Evolutionary conservation across 2,329 filamentous ascomycete species (phyloP), one percentile per base, ranked within the genome.

Genomic region (Exophiala sp.): DNA sequence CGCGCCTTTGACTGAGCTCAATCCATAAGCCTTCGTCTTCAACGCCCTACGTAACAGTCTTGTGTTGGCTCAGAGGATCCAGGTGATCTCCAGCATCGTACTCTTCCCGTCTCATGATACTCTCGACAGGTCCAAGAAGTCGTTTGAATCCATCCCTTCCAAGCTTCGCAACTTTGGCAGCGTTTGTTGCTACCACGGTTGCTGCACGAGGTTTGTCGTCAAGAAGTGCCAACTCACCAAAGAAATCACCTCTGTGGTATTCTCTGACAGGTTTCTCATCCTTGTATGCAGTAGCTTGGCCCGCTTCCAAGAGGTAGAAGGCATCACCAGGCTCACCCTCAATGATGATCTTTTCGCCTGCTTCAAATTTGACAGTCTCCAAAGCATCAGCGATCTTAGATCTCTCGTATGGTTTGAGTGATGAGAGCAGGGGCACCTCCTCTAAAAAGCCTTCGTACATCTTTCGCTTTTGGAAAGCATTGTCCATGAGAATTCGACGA

Each of bases 371-470:
- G 69, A 87, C 84, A 8, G 91, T 94, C 70, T 97, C 91, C 52
- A 99, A 79, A 1, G 94, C 92, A 72, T 97, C 94, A 57, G 94
- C 92, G 69, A 99, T 96, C 78, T 99, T 99, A 67, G 89, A 90
- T 54, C 94, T 86, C 75, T 99, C 94, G 71, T 97, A 97, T 0
- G 88, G 81, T 41, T 91, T 95, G 52, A 99, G 80, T 18, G 84
- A 86, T 2, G 86, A 81, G 21, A 99, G 82, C 29, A 97, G 79
- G 0, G 90, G 89, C 2, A 97, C 94, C 69, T 96, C 91, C 69
- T 95, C 91, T 18, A 99, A 79, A 78, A 99, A 97, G 63, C 85
- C 89, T 74, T 99, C 94, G 73, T 97, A 97, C 86, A 97, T 92
- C 66, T 92, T 88, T 64, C 94, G 86, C 52, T 92, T 88, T 65